Evolutionary conservation across 306 rosid species (phyloP), one percentile per base, ranked within the genome.

Genomic region (Castanea sativa): DNA sequence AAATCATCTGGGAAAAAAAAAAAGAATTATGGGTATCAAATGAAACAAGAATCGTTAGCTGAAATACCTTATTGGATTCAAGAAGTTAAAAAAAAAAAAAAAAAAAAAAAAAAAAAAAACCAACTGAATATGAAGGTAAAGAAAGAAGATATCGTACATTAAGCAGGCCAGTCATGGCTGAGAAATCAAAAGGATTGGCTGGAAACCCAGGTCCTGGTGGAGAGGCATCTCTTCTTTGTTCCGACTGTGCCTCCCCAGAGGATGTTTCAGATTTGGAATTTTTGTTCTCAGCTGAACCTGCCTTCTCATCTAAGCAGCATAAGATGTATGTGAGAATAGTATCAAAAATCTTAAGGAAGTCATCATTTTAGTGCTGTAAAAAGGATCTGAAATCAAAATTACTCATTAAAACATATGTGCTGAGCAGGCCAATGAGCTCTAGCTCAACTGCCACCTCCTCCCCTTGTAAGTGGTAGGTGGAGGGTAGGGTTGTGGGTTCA

Each of bases 81-180:
- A 72, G 23, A 72, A 19, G 18, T 16, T 71, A 67, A 29, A 56
- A 53, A 32, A 68, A 20, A 59, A 27, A 64, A 33, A 1, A 71
- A 20, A 27, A 29, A n/a, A 27, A 73, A 4, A 21, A 32, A 0
- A 38, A 35, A 38, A 38, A 38, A 38, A 38, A 0, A 38, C 2
- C 1, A 38, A 38, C 74, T 30, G 79, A 51, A 76, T 13, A 77
- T 18, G 30, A 71, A 68, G 12, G 59, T 53, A 71, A 52, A 59
- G 65, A 71, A 19, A 59, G 75, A 41, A 64, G 71, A 27, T 14
- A 41, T 67, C 80, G 30, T 91, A 96, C 99, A 96, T 93, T 96
- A 81, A 96, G 98, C 83, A 96, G 87, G 80, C 98, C 97, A 79
- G 82, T 75, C 98, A 96, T 96, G 21, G 90, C 92, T 25, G 98